Conservation (phyloP, 805 yeast species). For the Tetrapisispora phaffii region DNA sequence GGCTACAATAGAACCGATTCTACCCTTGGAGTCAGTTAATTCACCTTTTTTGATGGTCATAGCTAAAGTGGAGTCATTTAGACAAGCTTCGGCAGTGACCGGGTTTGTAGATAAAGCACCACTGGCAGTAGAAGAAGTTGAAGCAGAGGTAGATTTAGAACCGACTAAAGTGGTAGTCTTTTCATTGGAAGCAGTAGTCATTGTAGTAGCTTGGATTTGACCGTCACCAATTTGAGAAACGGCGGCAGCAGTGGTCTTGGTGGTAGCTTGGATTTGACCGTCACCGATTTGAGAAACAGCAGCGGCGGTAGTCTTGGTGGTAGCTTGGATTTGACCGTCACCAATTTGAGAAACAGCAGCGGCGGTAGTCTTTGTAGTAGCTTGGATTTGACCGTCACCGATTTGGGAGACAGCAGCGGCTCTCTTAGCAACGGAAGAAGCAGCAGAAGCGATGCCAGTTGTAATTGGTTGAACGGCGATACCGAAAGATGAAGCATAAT, state of each 20-base stretch:
- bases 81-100: conserved; percentile 23
- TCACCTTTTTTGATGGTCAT: conserved; percentile 38
- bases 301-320: conserved; percentile 29
- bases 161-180: conserved; percentile 16
- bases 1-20: conserved; percentile 59
- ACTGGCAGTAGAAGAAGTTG: conserved; percentile 27
- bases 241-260: conserved; percentile 23
- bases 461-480: conserved; percentile 35
- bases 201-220: conserved; percentile 27
- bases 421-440: conserved; percentile 41
- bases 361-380: conserved; percentile 28
- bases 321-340: conserved; percentile 29
- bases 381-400: conserved; percentile 41
- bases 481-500: conserved; percentile 33
- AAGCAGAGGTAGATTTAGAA: conserved; percentile 10
- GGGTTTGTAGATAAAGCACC: conserved; percentile 24
- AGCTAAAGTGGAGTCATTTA: conserved; percentile 36
- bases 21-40: conserved; percentile 43
- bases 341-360: conserved; percentile 33
- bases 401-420: conserved; percentile 27
- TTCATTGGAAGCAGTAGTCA: conserved; percentile 18
- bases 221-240: conserved; percentile 39
- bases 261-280: conserved; percentile 35
- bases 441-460: conserved; percentile 29
- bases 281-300: conserved; percentile 33